phyloP scores from a whole-genome alignment of 148 eudicot genomes.

The Gaultheria prostrata region DNA sequence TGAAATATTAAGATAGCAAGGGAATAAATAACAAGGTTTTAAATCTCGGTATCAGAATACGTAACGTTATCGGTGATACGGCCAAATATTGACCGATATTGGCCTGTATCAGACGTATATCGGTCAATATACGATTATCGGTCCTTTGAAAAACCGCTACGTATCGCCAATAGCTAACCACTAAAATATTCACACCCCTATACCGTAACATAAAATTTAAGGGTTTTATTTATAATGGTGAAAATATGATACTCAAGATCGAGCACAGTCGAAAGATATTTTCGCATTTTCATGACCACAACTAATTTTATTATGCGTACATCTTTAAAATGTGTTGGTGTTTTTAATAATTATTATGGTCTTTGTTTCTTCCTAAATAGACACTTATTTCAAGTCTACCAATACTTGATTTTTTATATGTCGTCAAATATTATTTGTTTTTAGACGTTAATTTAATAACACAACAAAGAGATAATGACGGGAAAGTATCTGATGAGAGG shows the following conservation, averaged over 20 bases:
- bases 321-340: background rate
- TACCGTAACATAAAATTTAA: background rate
- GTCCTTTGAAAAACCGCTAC: too few species aligned
- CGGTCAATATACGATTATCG: too few species aligned
- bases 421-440: background rate
- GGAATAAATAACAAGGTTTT: background rate
- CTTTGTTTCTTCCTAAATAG: background rate
- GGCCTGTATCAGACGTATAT: too few species aligned
- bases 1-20: background rate
- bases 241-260: too few species aligned
- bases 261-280: background rate
- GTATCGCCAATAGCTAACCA: too few species aligned
- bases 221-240: too few species aligned
- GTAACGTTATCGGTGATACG: too few species aligned
- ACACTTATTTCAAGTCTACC: background rate
- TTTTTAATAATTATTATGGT: background rate
- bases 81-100: too few species aligned
- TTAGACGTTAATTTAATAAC: background rate
- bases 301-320: background rate
- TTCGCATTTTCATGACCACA: background rate
- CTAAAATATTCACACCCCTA: background rate
- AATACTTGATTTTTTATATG: background rate
- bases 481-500: too few species aligned
- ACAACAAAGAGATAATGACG: too few species aligned
- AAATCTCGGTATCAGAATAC: too few species aligned